Conservation (phyloP, 1,139 yeast genomes). For the Debaryomycetaceae sp. region DNA sequence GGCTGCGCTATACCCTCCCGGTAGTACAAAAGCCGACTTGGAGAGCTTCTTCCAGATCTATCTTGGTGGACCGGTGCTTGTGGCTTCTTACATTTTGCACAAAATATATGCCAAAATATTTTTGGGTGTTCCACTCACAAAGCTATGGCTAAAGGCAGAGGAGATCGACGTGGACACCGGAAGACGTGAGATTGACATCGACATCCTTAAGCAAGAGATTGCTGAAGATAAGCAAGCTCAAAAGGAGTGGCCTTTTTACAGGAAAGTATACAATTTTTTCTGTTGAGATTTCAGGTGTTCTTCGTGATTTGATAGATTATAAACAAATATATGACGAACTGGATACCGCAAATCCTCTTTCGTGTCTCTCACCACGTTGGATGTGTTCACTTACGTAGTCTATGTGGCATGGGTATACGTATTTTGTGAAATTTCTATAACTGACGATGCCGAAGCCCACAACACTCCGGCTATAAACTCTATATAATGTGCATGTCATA, state of each 20-base stretch:
- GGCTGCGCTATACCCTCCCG: constrained; percentile 39
- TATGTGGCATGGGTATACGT: no score
- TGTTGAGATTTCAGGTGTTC: constrained; percentile 14
- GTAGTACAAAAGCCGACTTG: constrained; percentile 26
- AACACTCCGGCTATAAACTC: no score
- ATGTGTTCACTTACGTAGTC: no score
- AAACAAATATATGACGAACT: background rate
- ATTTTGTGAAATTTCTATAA: no score
- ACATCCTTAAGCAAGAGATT: constrained; percentile 38
- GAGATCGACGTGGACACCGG: constrained; percentile 43
- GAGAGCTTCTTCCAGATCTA: constrained; percentile 29
- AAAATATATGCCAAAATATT: constrained; percentile 25
- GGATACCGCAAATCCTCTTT: no score
- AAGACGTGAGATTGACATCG: constrained; percentile 40
- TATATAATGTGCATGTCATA: no score
- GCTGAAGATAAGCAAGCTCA: constrained; percentile 37
- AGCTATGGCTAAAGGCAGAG: constrained; percentile 27
- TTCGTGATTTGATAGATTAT: background rate
- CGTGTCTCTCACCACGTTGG: no score
- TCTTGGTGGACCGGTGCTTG: constrained; percentile 20
- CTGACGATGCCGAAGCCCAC: no score
- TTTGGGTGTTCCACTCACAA: constrained; percentile 21
- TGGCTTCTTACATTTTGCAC: constrained; percentile 29
- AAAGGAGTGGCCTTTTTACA: constrained; percentile 27
- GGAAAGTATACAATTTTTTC: constrained; percentile 28